A percentile compares a stretch with the other conserved stretches of the same genome.
These are phyloP conservation scores for Lachnellula willkommii DNA, from an alignment of 2,329 filamentous ascomycete genomes.

Conservation along the genomic window DNA sequence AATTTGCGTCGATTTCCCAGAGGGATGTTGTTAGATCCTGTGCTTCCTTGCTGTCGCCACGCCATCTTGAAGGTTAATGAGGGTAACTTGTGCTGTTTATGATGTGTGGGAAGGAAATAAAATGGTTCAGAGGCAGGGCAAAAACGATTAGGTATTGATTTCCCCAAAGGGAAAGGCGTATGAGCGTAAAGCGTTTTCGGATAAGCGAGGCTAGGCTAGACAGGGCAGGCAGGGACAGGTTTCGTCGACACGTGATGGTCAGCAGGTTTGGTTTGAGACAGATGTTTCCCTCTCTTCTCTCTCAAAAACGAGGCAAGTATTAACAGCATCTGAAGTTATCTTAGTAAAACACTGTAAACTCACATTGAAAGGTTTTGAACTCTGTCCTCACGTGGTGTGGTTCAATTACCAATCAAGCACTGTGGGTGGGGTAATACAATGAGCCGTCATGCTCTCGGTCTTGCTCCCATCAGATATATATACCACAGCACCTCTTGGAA, in stretches of 20 bases:
- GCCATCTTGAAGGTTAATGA: constrained; percentile 44
- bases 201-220: neutral
- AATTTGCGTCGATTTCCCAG: constrained; percentile 80
- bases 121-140: neutral
- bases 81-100: neutral
- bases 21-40: constrained; percentile 96
- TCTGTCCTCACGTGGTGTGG: too few relatives aligned
- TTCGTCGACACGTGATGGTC: too few relatives aligned
- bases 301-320: too few relatives aligned
- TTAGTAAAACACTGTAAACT: too few relatives aligned
- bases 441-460: neutral
- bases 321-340: too few relatives aligned
- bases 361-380: too few relatives aligned
- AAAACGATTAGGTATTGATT: neutral
- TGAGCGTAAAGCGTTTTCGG: neutral
- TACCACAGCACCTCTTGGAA: neutral
- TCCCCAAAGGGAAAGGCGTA: neutral
- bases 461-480: neutral
- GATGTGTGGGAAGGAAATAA: neutral
- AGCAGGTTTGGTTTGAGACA: too few relatives aligned
- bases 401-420: neutral
- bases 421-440: neutral
- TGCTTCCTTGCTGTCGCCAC: constrained; percentile 76
- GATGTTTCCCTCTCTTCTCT: too few relatives aligned
- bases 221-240: too few relatives aligned